Percentiles rank a stretch among this genome's conserved stretches.
phyloP scores from a whole-genome alignment of 768 basidiomycete genomes.

The Lactarius deliciosus region DNA sequence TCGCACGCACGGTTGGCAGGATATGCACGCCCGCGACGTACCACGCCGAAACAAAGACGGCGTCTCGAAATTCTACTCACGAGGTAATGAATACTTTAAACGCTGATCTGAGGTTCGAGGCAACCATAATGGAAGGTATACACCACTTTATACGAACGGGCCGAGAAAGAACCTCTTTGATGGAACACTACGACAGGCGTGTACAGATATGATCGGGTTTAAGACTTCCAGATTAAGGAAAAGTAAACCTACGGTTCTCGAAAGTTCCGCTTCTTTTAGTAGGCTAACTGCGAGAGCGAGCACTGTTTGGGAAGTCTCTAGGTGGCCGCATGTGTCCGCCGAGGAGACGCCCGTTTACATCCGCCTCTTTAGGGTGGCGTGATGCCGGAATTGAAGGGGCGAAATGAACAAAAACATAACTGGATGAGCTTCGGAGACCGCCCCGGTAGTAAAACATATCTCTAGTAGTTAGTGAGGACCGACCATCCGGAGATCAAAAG shows the following conservation, averaged over 20 bases:
- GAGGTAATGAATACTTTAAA: constrained; percentile 26
- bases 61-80: constrained; percentile 21
- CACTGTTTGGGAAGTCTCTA: constrained; percentile 1
- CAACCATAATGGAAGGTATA: constrained; percentile 7
- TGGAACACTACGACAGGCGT: not conserved
- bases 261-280: constrained; percentile 13
- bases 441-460: constrained; percentile 19
- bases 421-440: constrained; percentile 22
- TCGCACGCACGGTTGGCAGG: constrained; percentile 2
- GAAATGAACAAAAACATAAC: constrained; percentile 22
- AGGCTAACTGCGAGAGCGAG: not conserved
- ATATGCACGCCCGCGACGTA: not conserved
- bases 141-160: constrained; percentile 14
- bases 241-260: constrained; percentile 20
- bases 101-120: constrained; percentile 25
- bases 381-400: constrained; percentile 26
- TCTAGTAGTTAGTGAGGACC: constrained; percentile 24
- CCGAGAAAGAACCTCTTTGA: constrained; percentile 25
- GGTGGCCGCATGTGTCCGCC: constrained; percentile 1
- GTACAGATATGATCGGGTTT: constrained; percentile 23
- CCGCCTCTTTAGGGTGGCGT: constrained; percentile 15
- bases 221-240: constrained; percentile 19
- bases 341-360: constrained; percentile 15
- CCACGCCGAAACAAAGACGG: constrained; percentile 21
- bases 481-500: constrained; percentile 28